Evolutionary conservation across 768 basidiomycete species (phyloP).

Genomic region (Gloeophyllum trabeum): DNA sequence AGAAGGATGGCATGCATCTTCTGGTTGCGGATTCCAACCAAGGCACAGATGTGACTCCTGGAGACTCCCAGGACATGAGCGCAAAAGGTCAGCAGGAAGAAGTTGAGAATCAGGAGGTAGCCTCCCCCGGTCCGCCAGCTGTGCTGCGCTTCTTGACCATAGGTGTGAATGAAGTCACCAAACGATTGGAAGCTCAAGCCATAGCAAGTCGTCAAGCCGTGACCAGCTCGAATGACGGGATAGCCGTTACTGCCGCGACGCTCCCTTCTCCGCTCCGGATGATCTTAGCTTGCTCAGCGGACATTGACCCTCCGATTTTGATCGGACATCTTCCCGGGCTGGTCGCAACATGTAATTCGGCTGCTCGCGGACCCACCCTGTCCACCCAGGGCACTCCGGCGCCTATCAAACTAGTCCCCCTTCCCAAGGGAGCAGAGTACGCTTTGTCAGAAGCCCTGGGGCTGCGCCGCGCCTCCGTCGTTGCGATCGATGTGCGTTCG

Average conservation of each 20-base stretch:
- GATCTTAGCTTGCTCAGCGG: constrained; percentile 64
- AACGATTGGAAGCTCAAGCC: constrained; percentile 52
- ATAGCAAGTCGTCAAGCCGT: constrained; percentile 9
- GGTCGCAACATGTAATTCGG: constrained; percentile 65
- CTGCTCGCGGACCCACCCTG: constrained; percentile 2
- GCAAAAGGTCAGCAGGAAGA: background rate
- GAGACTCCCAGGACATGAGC: background rate
- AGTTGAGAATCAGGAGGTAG: background rate
- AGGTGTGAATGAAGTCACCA: constrained; percentile 80
- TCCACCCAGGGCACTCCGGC: constrained; percentile 7
- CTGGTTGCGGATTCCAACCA: too few species aligned
- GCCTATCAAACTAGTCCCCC: constrained; percentile 43
- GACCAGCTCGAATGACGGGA: constrained; percentile 2
- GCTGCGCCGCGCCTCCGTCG: constrained; percentile 49
- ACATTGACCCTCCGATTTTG: constrained; percentile 62
- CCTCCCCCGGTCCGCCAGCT: constrained; percentile 17
- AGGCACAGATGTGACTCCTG: too few species aligned
- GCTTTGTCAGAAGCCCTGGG: constrained; percentile 51
- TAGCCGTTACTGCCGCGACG: constrained; percentile 1
- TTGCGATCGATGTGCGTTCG: constrained; percentile 57
- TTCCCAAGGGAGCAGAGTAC: constrained; percentile 59
- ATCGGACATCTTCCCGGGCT: constrained; percentile 70
- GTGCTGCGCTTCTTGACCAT: constrained; percentile 38
- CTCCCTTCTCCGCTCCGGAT: constrained; percentile 13
- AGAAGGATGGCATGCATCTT: too few species aligned